Evolutionary conservation across 2,329 filamentous ascomycete genomes (phyloP).

Genomic region (Colletotrichum sansevieriae): DNA sequence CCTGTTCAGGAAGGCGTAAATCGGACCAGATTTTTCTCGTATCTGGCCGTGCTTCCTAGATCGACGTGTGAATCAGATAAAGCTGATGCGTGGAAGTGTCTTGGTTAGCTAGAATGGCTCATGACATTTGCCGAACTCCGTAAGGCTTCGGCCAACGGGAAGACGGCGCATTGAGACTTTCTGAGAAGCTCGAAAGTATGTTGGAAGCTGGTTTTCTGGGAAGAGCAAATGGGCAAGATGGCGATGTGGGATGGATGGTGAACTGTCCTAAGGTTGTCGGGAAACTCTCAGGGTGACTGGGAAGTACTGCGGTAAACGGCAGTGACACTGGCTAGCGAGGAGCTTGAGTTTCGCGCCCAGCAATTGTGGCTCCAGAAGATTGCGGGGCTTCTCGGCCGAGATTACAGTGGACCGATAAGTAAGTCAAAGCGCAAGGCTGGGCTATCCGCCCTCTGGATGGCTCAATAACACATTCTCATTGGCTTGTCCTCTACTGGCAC

Average conservation of each 20-base stretch:
- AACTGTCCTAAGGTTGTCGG: conserved; percentile 11
- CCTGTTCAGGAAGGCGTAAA: background rate
- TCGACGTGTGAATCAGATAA: conserved; percentile 4
- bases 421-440: conserved; percentile 19
- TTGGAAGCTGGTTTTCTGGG: conserved; percentile 26
- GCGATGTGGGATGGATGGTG: background rate
- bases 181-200: background rate
- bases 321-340: background rate
- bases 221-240: background rate
- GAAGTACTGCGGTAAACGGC: conserved; percentile 6
- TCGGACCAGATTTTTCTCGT: background rate
- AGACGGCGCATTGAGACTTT: conserved; percentile 34
- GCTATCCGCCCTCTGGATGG: background rate
- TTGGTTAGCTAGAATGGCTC: conserved; percentile 1
- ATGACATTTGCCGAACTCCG: conserved; percentile 12
- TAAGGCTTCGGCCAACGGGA: conserved; percentile 1
- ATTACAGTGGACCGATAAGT: conserved; percentile 32
- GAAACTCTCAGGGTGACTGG: conserved; percentile 1
- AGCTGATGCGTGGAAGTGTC: background rate
- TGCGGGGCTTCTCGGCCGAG: conserved; percentile 35
- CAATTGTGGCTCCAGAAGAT: conserved; percentile 5
- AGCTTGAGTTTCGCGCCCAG: conserved; percentile 10
- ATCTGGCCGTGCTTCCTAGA: conserved; percentile 2
- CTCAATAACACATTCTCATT: background rate
- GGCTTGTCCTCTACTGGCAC: conserved; percentile 4